Conservation (phyloP, 257 asterid genomes). For the Forsythia suspensa region DNA sequence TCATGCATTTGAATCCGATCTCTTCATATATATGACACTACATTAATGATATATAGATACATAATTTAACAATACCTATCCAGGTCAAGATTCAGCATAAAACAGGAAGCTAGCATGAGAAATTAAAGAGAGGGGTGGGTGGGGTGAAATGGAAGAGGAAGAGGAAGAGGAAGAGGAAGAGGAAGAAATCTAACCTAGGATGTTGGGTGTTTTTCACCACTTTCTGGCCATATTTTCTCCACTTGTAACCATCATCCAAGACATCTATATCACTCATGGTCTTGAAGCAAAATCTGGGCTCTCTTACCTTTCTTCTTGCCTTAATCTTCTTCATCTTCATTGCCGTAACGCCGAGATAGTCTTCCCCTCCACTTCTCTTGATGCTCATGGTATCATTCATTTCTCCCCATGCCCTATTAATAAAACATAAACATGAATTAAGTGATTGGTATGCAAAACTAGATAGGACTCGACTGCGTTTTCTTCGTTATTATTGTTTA, state of each 20-base stretch:
- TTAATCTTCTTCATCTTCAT: constrained; percentile 79
- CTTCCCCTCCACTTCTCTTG: constrained; percentile 46
- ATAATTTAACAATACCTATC: not conserved
- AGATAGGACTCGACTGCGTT: not conserved
- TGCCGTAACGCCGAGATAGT: constrained; percentile 50
- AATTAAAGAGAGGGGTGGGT: too few species aligned
- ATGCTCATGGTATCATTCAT: constrained; percentile 51
- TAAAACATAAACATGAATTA: not conserved
- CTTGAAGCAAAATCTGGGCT: constrained; percentile 95
- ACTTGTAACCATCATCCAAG: constrained; percentile 91
- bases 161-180: not conserved
- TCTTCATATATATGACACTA: too few species aligned
- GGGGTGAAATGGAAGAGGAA: not conserved
- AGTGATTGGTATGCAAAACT: not conserved
- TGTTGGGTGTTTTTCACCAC: constrained; percentile 95
- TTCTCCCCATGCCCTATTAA: constrained; percentile 71
- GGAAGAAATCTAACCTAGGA: constrained; percentile 59
- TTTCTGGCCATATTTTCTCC: constrained; percentile 98
- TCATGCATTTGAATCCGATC: too few species aligned
- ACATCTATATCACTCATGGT: constrained; percentile 94
- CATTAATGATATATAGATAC: too few species aligned
- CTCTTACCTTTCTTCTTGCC: constrained; percentile 82
- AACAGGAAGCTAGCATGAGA: not conserved
- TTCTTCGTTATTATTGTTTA: not conserved
- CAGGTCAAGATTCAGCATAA: not conserved